Evolutionary conservation across 2,329 filamentous ascomycete species (phyloP).

Genomic region (Blastomyces parvus): DNA sequence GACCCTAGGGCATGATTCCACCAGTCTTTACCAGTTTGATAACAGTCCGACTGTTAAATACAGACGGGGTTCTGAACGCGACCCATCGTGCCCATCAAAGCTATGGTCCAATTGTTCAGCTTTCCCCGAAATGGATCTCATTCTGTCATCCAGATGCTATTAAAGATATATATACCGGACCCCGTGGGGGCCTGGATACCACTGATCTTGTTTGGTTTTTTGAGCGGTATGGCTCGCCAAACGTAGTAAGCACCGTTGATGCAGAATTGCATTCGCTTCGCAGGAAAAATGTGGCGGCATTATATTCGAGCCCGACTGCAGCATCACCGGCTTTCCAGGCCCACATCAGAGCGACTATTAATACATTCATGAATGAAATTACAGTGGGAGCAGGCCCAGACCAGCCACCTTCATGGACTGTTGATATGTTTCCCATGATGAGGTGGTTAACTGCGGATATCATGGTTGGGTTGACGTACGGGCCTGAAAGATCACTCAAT

Average conservation of each 20-base stretch:
- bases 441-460: slow-evolving; percentile 16
- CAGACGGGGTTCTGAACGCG: neutral
- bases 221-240: slow-evolving; percentile 15
- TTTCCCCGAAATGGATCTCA: slow-evolving; percentile 13
- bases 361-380: slow-evolving; percentile 13
- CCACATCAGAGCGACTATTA: slow-evolving; percentile 11
- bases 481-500: slow-evolving; percentile 10
- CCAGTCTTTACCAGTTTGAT: neutral
- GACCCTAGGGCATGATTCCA: neutral
- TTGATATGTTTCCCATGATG: slow-evolving; percentile 14
- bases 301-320: slow-evolving; percentile 14
- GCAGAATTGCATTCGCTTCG: slow-evolving; percentile 14
- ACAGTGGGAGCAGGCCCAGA: slow-evolving; percentile 9
- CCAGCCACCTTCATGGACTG: slow-evolving; percentile 5
- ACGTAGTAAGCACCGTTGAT: slow-evolving; percentile 16
- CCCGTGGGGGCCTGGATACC: slow-evolving; percentile 12
- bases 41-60: neutral
- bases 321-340: slow-evolving; percentile 10
- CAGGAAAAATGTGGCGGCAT: slow-evolving; percentile 12
- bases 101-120: slow-evolving; percentile 16
- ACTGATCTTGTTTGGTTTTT: slow-evolving; percentile 10
- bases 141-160: slow-evolving; percentile 17
- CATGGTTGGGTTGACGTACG: slow-evolving; percentile 14
- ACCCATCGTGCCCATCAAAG: slow-evolving; percentile 10
- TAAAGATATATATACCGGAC: slow-evolving; percentile 15